Evolutionary conservation across 1,139 yeast genomes (phyloP).

Genomic region (Yamadazyma trypodendri): DNA sequence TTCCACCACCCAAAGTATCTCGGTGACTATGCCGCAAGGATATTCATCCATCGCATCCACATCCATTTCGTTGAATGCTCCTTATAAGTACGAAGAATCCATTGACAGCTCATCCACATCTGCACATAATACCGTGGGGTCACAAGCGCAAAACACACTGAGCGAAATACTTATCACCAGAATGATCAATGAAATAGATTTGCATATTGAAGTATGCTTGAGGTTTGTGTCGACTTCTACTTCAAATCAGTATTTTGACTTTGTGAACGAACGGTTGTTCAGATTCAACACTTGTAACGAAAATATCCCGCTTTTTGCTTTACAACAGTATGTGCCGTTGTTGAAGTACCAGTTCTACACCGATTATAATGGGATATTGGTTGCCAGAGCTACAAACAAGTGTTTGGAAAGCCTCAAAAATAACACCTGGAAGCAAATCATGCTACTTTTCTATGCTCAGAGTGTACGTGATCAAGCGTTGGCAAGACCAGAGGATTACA

Average conservation of each 20-base stretch:
- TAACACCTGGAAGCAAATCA: constrained; percentile 53
- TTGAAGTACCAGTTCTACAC: constrained; percentile 50
- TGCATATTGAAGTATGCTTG: constrained; percentile 21
- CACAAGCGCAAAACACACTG: background rate
- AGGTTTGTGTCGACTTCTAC: constrained; percentile 57
- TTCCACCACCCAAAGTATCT: background rate
- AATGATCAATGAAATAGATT: constrained; percentile 14
- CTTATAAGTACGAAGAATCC: constrained; percentile 3
- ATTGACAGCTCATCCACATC: constrained; percentile 3
- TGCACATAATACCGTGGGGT: background rate
- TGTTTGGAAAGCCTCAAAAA: constrained; percentile 44
- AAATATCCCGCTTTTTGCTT: constrained; percentile 38
- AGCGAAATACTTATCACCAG: constrained; percentile 4
- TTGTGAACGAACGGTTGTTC: constrained; percentile 36
- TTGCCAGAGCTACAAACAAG: constrained; percentile 40
- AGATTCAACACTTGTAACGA: constrained; percentile 35
- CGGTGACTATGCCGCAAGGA: background rate
- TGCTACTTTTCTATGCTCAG: constrained; percentile 50
- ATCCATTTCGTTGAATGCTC: background rate
- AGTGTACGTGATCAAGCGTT: constrained; percentile 55
- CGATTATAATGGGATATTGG: constrained; percentile 31
- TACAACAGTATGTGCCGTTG: constrained; percentile 48
- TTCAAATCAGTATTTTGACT: constrained; percentile 48
- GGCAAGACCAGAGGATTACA: constrained; percentile 54
- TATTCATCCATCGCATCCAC: background rate